These are phyloP conservation scores for Pichia deserticola DNA, from an alignment of 805 yeast genomes.

Conservation along the genomic window DNA sequence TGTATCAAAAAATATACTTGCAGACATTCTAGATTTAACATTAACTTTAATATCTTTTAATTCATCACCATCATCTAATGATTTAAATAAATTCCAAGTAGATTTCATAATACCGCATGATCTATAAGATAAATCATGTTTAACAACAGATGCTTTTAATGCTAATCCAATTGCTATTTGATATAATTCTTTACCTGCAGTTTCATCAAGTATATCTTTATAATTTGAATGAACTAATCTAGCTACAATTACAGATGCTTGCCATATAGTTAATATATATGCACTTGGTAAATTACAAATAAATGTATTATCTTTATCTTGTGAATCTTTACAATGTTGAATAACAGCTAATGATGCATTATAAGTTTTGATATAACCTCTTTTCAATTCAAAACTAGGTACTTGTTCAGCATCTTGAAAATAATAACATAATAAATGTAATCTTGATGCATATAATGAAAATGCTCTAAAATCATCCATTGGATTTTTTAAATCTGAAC, in stretches of 20 bases:
- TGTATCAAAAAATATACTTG: conserved; percentile 88
- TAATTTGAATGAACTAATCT: conserved; percentile 72
- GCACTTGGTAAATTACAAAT: conserved; percentile 79
- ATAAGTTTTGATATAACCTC: conserved; percentile 70
- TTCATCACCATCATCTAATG: conserved; percentile 51
- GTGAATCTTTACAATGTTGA: conserved; percentile 57
- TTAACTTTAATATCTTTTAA: conserved; percentile 38
- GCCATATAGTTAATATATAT: conserved; percentile 80
- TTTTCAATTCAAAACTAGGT: conserved; percentile 51
- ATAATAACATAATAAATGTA: conserved; percentile 77
- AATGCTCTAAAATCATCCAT: conserved; percentile 66
- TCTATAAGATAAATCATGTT: conserved; percentile 88
- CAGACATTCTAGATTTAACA: conserved; percentile 82
- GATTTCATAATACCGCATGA: conserved; percentile 91
- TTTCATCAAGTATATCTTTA: conserved; percentile 56
- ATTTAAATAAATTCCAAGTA: conserved; percentile 81
- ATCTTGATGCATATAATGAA: conserved; percentile 62
- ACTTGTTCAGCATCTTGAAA: conserved; percentile 57
- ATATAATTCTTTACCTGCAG: conserved; percentile 64
- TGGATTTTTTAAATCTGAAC: conserved; percentile 30
- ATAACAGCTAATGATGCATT: conserved; percentile 71
- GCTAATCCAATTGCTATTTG: conserved; percentile 61
- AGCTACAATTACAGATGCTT: conserved; percentile 78
- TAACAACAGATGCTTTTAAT: conserved; percentile 73
- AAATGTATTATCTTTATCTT: conserved; percentile 50